Conservation (phyloP, 2,329 filamentous ascomycete species). For the Stemphylium lycopersici region DNA sequence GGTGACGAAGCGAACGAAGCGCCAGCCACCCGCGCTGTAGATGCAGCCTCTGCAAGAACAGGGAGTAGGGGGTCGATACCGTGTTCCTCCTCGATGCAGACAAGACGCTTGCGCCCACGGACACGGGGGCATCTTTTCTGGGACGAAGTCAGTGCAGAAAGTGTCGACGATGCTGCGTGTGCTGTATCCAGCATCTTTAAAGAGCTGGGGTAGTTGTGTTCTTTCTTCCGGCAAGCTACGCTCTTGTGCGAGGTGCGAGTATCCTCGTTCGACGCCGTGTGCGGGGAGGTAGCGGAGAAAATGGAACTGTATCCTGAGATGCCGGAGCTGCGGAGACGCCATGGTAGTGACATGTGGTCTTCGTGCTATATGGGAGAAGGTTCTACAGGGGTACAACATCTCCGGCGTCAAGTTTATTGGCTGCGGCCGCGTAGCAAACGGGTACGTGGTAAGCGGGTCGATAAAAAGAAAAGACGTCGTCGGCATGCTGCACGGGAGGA, state of each 20-base stretch:
- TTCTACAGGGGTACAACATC: conserved; percentile 56
- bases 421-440: conserved; percentile 55
- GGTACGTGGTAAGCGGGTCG: conserved; percentile 57
- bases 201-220: conserved; percentile 58
- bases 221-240: conserved; percentile 61
- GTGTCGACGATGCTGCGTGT: too few species aligned
- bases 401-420: conserved; percentile 60
- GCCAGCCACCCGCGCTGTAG: background rate
- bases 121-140: conserved; percentile 62
- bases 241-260: conserved; percentile 59
- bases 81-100: conserved; percentile 65
- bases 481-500: conserved; percentile 43
- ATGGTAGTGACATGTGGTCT: conserved; percentile 64
- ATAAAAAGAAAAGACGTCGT: conserved; percentile 60
- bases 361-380: conserved; percentile 60
- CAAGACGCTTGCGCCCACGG: conserved; percentile 59
- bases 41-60: conserved; percentile 39
- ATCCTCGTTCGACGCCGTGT: conserved; percentile 55
- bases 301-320: conserved; percentile 59
- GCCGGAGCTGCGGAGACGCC: conserved; percentile 51
- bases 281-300: conserved; percentile 51
- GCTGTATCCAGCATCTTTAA: conserved; percentile 51
- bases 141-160: conserved; percentile 19
- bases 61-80: too few species aligned
- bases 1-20: conserved; percentile 48